Percentiles rank a stretch among this genome's conserved stretches.
These are phyloP conservation scores for Rhodotorula taiwanensis DNA, from an alignment of 768 basidiomycete genomes.

Conservation along the genomic window DNA sequence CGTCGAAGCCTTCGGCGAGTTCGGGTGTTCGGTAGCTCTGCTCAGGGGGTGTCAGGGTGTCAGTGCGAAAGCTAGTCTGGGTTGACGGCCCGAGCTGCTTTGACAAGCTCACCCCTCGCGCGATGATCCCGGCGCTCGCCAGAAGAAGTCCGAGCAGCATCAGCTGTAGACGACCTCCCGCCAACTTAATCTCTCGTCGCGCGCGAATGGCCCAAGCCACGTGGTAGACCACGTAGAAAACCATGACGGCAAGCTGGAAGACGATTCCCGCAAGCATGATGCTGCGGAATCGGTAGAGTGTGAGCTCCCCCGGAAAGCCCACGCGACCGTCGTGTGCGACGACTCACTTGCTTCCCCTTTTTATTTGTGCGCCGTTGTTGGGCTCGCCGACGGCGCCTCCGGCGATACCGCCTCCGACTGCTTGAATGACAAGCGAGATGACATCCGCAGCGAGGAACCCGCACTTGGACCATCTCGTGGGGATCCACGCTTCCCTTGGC, in stretches of 20 bases:
- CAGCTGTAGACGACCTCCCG: constrained; percentile 12
- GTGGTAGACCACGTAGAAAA: constrained; percentile 13
- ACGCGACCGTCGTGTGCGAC: not conserved
- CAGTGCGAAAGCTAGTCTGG: too few relatives aligned
- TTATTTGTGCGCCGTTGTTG: not conserved
- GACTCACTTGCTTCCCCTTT: constrained; percentile 11
- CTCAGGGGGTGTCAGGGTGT: not conserved
- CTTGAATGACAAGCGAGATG: constrained; percentile 25
- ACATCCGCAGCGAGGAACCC: constrained; percentile 24
- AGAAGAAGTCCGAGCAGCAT: constrained; percentile 6
- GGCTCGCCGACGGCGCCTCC: constrained; percentile 4
- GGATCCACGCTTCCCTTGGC: not conserved
- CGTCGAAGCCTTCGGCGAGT: constrained; percentile 22
- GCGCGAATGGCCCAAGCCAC: not conserved
- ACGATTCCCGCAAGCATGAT: constrained; percentile 8
- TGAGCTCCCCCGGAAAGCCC: not conserved
- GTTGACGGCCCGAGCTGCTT: not conserved
- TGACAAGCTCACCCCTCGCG: constrained; percentile 10
- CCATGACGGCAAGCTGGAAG: constrained; percentile 3
- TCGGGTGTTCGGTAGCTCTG: constrained; percentile 26
- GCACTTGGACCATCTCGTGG: constrained; percentile 23
- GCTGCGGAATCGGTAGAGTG: not conserved
- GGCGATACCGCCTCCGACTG: constrained; percentile 20
- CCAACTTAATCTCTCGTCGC: not conserved
- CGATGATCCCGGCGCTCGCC: constrained; percentile 10